Conservation (phyloP, 1,139 yeast genomes). For the Scheffersomyces lignicola region DNA sequence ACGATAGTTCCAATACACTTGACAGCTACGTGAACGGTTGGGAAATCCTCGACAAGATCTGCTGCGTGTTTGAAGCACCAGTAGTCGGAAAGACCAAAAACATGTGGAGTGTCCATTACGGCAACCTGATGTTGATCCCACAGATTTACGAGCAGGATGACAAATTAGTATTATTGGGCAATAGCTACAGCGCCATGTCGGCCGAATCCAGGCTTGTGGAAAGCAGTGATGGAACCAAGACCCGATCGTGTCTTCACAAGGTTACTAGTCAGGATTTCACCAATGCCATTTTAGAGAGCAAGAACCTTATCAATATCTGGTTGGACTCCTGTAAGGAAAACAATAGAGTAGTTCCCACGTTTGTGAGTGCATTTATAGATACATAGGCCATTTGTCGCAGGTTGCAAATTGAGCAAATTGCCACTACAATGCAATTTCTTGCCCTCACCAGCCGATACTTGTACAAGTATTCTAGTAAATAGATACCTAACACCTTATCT, state of each 20-base stretch:
- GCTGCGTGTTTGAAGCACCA: constrained; percentile 10
- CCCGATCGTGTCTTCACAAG: constrained; percentile 17
- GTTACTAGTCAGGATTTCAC: constrained; percentile 13
- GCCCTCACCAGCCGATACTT: too few relatives aligned
- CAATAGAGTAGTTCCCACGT: constrained; percentile 12
- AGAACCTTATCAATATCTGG: constrained; percentile 24
- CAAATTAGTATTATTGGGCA: constrained; percentile 10
- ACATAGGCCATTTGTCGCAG: too few relatives aligned
- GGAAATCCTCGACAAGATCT: constrained; percentile 20
- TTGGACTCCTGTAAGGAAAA: constrained; percentile 15
- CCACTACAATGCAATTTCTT: too few relatives aligned
- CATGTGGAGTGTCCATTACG: constrained; percentile 17
- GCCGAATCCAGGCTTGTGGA: not conserved
- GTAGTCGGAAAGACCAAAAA: constrained; percentile 9
- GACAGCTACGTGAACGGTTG: constrained; percentile 21
- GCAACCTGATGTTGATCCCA: constrained; percentile 19
- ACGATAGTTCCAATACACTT: constrained; percentile 10
- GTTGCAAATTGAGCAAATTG: too few relatives aligned
- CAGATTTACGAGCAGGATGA: constrained; percentile 14
- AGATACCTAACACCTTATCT: too few relatives aligned
- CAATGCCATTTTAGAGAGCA: constrained; percentile 16
- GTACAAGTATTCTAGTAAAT: too few relatives aligned
- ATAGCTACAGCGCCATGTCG: not conserved
- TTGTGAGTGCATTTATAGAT: constrained; percentile 2
- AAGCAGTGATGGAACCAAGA: not conserved